Evolutionary conservation across 371 early-diverging fungal species (phyloP).

Genomic region (Dinochytrium kinnereticum): DNA sequence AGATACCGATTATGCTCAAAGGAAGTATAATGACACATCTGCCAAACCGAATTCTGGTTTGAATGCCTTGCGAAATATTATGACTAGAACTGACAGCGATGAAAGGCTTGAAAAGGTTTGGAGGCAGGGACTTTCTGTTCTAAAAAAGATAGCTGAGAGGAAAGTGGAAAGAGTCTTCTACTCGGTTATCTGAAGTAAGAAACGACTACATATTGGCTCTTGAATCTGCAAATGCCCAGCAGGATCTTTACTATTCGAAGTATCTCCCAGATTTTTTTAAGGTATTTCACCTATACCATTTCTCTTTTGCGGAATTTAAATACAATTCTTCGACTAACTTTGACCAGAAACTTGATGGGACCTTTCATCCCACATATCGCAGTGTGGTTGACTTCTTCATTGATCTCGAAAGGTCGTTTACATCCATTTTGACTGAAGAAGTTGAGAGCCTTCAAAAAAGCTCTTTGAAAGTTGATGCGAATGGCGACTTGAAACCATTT

Average conservation of each 20-base stretch:
- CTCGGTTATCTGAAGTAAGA: slow-evolving; percentile 40
- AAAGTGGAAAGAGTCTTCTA: slow-evolving; percentile 46
- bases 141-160: slow-evolving; percentile 12
- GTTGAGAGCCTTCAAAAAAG: slow-evolving; percentile 25
- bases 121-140: too few relatives aligned
- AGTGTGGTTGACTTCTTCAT: slow-evolving; percentile 32
- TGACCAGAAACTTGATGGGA: slow-evolving; percentile 51
- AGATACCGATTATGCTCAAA: slow-evolving; percentile 42
- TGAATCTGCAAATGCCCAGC: slow-evolving; percentile 38
- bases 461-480: slow-evolving; percentile 25
- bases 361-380: slow-evolving; percentile 31
- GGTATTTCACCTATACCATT: slow-evolving; percentile 18
- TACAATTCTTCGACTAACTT: too few relatives aligned
- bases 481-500: slow-evolving; percentile 40
- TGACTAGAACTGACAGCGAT: slow-evolving; percentile 48
- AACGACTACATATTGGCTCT: slow-evolving; percentile 53
- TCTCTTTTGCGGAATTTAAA: neutral
- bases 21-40: slow-evolving; percentile 48
- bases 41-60: slow-evolving; percentile 52
- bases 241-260: slow-evolving; percentile 38
- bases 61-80: slow-evolving; percentile 45
- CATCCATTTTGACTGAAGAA: slow-evolving; percentile 16
- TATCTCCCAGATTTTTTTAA: slow-evolving; percentile 46
- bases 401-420: slow-evolving; percentile 31
- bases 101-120: slow-evolving; percentile 49